phyloP scores from a whole-genome alignment of 2,329 filamentous ascomycete species.

The Mycosphaerella arachidis region DNA sequence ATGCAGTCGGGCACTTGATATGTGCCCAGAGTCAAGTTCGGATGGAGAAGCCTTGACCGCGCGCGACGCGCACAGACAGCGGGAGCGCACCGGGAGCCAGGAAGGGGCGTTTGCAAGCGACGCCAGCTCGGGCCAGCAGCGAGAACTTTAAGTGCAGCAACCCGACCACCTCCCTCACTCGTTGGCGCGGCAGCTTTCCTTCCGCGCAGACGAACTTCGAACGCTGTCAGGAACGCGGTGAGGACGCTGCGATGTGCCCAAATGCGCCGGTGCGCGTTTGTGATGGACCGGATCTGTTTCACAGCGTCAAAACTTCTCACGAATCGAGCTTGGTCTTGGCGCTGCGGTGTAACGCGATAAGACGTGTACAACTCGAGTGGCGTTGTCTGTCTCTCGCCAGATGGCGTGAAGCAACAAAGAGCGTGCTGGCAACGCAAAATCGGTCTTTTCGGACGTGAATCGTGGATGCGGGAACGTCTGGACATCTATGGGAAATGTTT shows the following conservation, averaged over 20 bases:
- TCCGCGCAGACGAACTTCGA: conserved; percentile 1
- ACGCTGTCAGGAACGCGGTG: background rate
- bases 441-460: background rate
- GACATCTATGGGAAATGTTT: background rate
- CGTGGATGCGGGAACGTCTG: background rate
- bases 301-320: conserved; percentile 1
- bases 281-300: background rate
- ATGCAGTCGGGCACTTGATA: background rate
- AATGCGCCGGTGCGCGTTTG: background rate
- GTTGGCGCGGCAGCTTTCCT: background rate
- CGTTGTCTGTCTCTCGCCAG: background rate
- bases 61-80: background rate
- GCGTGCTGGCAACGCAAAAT: background rate
- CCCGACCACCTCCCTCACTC: background rate
- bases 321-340: conserved; percentile 3
- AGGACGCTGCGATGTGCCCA: background rate
- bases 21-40: background rate
- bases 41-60: background rate
- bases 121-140: background rate
- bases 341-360: background rate
- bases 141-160: background rate
- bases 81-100: background rate
- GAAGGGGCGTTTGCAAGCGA: conserved; percentile 1
- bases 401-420: conserved; percentile 1
- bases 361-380: conserved; percentile 1